A percentile compares a stretch with the other conserved stretches of the same genome.
These are phyloP conservation scores for Aspergillus alliaceus DNA, from an alignment of 2,329 filamentous ascomycete genomes.

Conservation along the genomic window DNA sequence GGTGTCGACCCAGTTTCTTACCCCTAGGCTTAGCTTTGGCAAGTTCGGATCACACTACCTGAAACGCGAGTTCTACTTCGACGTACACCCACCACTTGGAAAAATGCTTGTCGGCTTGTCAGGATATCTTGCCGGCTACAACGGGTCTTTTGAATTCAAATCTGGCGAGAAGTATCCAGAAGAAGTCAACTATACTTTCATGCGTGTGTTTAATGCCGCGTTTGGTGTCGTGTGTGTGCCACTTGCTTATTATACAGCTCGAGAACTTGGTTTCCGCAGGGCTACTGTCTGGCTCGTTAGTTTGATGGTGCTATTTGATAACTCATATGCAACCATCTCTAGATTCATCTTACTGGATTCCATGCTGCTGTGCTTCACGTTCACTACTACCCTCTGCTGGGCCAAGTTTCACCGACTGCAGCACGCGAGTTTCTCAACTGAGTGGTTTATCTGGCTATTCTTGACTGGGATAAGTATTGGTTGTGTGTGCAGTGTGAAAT, in stretches of 20 bases:
- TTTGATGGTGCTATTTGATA: slow-evolving; percentile 96
- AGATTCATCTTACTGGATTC: slow-evolving; percentile 97
- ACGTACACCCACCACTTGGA: slow-evolving; percentile 91
- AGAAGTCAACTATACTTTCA: slow-evolving; percentile 95
- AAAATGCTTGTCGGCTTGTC: slow-evolving; percentile 98
- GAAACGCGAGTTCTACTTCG: slow-evolving; percentile 99
- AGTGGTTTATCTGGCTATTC: slow-evolving; percentile 95
- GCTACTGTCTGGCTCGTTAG: slow-evolving; percentile 93
- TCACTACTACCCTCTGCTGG: slow-evolving; percentile 96
- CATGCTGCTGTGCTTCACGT: slow-evolving; percentile 98
- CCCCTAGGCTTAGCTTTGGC: slow-evolving; percentile 38
- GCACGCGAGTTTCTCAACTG: slow-evolving; percentile 77
- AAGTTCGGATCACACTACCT: slow-evolving; percentile 99
- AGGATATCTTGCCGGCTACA: slow-evolving; percentile 94
- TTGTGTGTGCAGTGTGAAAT: slow-evolving; percentile 97
- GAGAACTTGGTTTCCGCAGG: slow-evolving; percentile 81
- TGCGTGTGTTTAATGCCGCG: slow-evolving; percentile 95
- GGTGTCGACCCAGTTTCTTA: slow-evolving; percentile 3
- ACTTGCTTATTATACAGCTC: slow-evolving; percentile 91
- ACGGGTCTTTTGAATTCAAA: slow-evolving; percentile 99
- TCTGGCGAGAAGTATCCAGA: slow-evolving; percentile 93
- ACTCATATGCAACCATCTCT: slow-evolving; percentile 98
- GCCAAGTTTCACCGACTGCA: slow-evolving; percentile 91
- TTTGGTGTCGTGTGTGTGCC: slow-evolving; percentile 93
- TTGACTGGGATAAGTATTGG: slow-evolving; percentile 94